A percentile compares a stretch with the other conserved stretches of the same genome.
These are phyloP conservation scores for Lithospermum erythrorhizon DNA, from an alignment of 257 asterid species.

Conservation along the genomic window DNA sequence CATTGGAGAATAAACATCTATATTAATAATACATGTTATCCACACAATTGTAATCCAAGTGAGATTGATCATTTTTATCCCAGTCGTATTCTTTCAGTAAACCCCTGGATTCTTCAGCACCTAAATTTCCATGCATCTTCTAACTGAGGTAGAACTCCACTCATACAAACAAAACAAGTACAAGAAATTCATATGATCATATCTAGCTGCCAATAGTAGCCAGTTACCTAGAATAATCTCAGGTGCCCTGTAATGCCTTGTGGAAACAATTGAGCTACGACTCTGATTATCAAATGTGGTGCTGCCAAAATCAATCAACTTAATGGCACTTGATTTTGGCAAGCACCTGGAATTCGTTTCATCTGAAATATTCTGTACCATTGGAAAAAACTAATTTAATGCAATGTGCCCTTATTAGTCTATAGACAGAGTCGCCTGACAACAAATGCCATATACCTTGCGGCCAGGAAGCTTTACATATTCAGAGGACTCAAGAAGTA, in stretches of 20 bases:
- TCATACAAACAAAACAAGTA: constrained; percentile 13
- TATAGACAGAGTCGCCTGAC: too few relatives aligned
- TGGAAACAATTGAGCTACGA: constrained; percentile 72
- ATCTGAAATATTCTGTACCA: constrained; percentile 45
- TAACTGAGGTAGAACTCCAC: background rate
- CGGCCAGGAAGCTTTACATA: constrained; percentile 55
- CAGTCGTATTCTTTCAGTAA: too few relatives aligned
- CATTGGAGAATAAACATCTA: too few relatives aligned
- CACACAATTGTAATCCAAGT: too few relatives aligned
- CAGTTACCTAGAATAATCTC: constrained; percentile 83
- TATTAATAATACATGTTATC: too few relatives aligned
- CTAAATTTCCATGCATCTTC: too few relatives aligned
- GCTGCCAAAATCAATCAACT: constrained; percentile 94
- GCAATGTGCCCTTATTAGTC: too few relatives aligned
- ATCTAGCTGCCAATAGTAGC: background rate
- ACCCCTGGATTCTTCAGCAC: too few relatives aligned
- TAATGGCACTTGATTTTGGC: constrained; percentile 89
- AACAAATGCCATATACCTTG: constrained; percentile 37
- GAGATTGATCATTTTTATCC: too few relatives aligned
- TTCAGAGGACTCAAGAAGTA: constrained; percentile 82
- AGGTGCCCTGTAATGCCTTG: constrained; percentile 96
- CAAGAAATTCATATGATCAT: constrained; percentile 1
- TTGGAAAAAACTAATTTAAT: constrained; percentile 14
- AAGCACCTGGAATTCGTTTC: constrained; percentile 47
- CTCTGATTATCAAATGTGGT: constrained; percentile 68